A percentile compares a stretch with the other conserved stretches of the same genome.
Evolutionary conservation across 2,329 filamentous ascomycete genomes (phyloP).

Genomic region (Trichoderma koningiopsis): DNA sequence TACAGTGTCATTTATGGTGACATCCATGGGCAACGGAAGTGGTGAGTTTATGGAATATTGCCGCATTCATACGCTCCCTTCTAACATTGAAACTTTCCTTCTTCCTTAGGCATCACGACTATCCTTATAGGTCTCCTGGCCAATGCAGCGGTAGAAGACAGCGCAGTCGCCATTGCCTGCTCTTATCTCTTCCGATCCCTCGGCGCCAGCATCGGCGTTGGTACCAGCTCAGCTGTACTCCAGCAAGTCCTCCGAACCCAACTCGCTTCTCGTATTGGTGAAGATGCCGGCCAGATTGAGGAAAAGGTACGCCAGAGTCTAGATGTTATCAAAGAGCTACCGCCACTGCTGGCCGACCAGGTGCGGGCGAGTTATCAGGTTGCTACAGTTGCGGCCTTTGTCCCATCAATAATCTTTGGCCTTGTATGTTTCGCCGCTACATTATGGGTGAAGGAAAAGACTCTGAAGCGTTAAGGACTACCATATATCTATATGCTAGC

Average conservation of each 20-base stretch:
- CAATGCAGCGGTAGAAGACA: constrained; percentile 66
- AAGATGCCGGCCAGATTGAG: constrained; percentile 66
- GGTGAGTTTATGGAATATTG: constrained; percentile 37
- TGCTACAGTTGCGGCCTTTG: constrained; percentile 46
- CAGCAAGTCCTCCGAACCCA: constrained; percentile 66
- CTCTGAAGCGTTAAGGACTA: constrained; percentile 43
- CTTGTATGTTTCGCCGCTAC: constrained; percentile 43
- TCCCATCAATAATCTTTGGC: constrained; percentile 42
- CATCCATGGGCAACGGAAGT: constrained; percentile 45
- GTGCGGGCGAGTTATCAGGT: constrained; percentile 68
- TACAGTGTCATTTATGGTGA: constrained; percentile 57
- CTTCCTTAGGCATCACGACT: constrained; percentile 61
- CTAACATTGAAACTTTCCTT: background rate
- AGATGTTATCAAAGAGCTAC: constrained; percentile 66
- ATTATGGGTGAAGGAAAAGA: constrained; percentile 60
- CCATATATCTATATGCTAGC: background rate
- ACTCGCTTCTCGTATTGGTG: constrained; percentile 57
- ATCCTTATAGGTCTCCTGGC: constrained; percentile 72
- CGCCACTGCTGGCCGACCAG: constrained; percentile 58
- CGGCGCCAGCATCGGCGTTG: constrained; percentile 74
- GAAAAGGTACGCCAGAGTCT: constrained; percentile 69
- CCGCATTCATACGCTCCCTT: background rate
- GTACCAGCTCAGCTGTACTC: constrained; percentile 69
- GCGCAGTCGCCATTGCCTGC: constrained; percentile 75
- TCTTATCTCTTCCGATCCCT: constrained; percentile 80